Conservation (phyloP, 305 asterid species). For the Rubia peregrina region DNA sequence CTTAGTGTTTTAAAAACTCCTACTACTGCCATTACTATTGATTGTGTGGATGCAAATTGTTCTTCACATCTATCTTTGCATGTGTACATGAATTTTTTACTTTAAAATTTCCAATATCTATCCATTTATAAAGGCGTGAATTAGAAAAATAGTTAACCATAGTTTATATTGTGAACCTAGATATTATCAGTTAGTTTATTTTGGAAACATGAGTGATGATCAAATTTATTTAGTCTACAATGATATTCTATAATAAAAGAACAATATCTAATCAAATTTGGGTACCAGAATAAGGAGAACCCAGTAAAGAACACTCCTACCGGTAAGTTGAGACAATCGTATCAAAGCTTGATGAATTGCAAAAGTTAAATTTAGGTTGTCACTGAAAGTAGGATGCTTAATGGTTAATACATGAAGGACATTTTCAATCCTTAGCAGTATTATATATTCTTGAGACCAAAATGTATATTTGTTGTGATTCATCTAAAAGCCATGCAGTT, state of each 20-base stretch:
- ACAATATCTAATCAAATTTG: background rate
- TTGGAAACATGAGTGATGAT: background rate
- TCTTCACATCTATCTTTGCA: no score
- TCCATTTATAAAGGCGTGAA: background rate
- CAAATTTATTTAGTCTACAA: background rate
- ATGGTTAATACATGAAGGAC: background rate
- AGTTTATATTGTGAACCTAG: background rate
- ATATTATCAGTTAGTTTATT: background rate
- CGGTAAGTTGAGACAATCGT: background rate
- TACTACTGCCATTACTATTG: background rate
- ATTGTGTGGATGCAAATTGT: background rate
- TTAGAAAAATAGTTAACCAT: background rate
- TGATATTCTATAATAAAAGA: background rate
- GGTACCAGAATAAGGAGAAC: background rate
- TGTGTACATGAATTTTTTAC: background rate
- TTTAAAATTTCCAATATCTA: background rate
- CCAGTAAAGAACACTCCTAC: no score
- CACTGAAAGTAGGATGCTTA: background rate
- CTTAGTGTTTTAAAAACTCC: no score
- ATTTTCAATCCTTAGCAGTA: no score
- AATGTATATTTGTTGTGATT: background rate
- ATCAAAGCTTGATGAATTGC: background rate
- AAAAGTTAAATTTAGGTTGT: background rate
- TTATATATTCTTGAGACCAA: background rate
- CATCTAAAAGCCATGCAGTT: background rate